Conservation (phyloP, 495 filamentous ascomycete genomes). For the Penicillium desertorum region DNA sequence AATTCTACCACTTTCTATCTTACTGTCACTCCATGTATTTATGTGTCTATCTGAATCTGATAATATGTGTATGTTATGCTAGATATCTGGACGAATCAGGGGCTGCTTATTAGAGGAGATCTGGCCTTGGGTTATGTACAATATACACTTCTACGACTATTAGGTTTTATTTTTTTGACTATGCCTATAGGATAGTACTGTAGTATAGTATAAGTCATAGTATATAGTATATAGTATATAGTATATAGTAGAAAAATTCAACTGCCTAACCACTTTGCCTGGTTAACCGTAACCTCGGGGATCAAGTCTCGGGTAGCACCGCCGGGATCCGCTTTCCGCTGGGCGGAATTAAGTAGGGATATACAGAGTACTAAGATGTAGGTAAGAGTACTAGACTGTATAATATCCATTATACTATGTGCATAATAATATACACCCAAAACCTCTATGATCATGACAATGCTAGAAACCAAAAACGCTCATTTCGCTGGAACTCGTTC, state of each 20-base stretch:
- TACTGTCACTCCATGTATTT: background rate
- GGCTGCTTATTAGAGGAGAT: constrained; percentile 27
- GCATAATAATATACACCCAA: constrained; percentile 14
- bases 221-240: too few species aligned
- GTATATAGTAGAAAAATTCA: background rate
- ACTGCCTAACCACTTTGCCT: constrained; percentile 12
- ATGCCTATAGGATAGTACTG: too few species aligned
- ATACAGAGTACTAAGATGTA: too few species aligned
- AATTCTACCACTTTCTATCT: background rate
- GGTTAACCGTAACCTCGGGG: constrained; percentile 30
- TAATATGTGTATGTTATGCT: background rate
- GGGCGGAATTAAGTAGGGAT: constrained; percentile 6
- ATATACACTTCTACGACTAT: too few species aligned
- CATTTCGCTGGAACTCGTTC: constrained; percentile 54
- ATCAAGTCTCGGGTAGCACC: constrained; percentile 16
- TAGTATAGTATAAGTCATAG: too few species aligned
- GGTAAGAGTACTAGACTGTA: background rate
- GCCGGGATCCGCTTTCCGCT: constrained; percentile 22
- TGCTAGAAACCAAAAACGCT: constrained; percentile 22
- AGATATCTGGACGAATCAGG: constrained; percentile 25
- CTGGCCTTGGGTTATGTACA: constrained; percentile 5
- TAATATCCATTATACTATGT: constrained; percentile 3
- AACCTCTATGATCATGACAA: constrained; percentile 17
- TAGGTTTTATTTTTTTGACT: too few species aligned
- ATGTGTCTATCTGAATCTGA: background rate